A percentile compares a stretch with the other conserved stretches of the same genome.
Conservation (phyloP, 129 eudicot genomes). For the Apium graveolens region DNA sequence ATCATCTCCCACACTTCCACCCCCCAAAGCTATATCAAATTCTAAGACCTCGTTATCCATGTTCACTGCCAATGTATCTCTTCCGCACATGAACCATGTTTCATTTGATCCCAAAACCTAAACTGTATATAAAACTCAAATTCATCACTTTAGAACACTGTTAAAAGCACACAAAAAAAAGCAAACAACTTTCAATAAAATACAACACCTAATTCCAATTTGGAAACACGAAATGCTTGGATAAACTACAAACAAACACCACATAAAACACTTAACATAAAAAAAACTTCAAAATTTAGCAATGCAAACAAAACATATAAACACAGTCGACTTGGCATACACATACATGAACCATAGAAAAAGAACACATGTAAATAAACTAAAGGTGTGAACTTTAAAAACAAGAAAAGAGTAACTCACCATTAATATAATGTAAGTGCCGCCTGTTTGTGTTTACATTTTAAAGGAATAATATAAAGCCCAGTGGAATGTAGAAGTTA, state of each 20-base stretch:
- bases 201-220: background rate
- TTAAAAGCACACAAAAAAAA: background rate
- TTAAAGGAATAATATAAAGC: background rate
- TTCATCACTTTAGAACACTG: background rate
- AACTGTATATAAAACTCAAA: background rate
- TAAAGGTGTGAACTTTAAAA: background rate
- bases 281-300: background rate
- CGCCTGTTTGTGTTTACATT: background rate
- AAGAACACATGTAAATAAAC: background rate
- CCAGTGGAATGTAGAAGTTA: background rate
- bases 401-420: background rate
- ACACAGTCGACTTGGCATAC: background rate
- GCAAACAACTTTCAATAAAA: background rate
- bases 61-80: background rate
- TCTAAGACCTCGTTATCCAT: constrained; percentile 45
- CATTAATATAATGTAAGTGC: background rate
- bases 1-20: constrained; percentile 30
- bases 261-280: background rate
- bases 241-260: background rate
- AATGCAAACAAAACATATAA: background rate
- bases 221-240: background rate
- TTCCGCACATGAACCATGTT: constrained; percentile 1
- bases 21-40: constrained; percentile 48
- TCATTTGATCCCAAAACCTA: constrained; percentile 1
- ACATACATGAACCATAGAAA: background rate